A percentile compares a stretch with the other conserved stretches of the same genome.
These are phyloP conservation scores for Talaromyces thailandensis DNA, from an alignment of 495 filamentous ascomycete species.

Conservation along the genomic window DNA sequence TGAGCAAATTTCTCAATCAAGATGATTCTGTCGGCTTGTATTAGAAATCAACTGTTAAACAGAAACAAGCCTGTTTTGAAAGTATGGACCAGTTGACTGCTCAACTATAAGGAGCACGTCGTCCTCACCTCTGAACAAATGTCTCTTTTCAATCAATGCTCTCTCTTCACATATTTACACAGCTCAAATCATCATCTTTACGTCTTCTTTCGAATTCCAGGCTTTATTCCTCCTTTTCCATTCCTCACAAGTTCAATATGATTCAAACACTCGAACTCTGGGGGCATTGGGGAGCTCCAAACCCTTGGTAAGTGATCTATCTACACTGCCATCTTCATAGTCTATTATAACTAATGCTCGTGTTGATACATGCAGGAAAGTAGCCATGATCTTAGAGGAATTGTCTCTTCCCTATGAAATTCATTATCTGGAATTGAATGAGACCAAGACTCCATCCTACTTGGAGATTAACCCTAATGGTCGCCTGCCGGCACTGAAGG, in stretches of 20 bases:
- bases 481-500: constrained; percentile 66
- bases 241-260: background rate
- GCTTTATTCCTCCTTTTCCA: background rate
- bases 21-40: background rate
- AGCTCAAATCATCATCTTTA: background rate
- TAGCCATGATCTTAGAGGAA: constrained; percentile 76
- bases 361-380: constrained; percentile 31
- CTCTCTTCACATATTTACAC: background rate
- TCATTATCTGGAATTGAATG: constrained; percentile 51
- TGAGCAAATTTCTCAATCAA: background rate
- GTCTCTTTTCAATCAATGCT: background rate
- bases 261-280: background rate
- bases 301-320: background rate
- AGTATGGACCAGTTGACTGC: background rate
- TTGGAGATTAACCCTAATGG: constrained; percentile 85
- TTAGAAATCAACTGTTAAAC: background rate
- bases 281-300: background rate
- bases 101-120: background rate
- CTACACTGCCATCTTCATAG: background rate
- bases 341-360: background rate
- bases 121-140: background rate
- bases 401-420: constrained; percentile 58
- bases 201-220: background rate
- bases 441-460: constrained; percentile 76
- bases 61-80: background rate